Base-by-base conservation (phyloP, 306 rosid species). In the Quercus aquifolioides region DNA sequence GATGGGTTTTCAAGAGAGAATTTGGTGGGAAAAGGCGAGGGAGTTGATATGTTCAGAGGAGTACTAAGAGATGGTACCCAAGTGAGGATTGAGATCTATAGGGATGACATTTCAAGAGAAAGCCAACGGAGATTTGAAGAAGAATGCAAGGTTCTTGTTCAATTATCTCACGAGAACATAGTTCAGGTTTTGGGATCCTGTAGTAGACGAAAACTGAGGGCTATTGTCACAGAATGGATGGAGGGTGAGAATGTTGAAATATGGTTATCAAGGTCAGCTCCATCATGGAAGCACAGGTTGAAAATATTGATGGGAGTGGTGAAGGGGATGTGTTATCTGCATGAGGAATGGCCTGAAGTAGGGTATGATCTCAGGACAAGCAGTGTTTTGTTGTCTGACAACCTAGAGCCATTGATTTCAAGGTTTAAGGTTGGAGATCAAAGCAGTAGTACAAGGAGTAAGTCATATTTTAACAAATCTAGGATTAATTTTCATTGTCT, bases 21-120 rank as follows among this genome's bases (percentile, higher is more conserved):
- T 83, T 80, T 90, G 85, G 81, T 84, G 55, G 89, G 82, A 38
- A 92, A 82, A 83, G 84, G 91, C 58, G 91, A 86, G 55, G 79
- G 84, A 72, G 88, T 90, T 69, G 85, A 92, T 30, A 84, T 90
- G 17, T 90, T 86, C 65, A 86, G 69, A 83, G 94, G 97, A 82
- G 71, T 56, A 30, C 74, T 87, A 49, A 84, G 93, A 83, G 93
- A 86, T 62, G 91, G 87, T 21, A 87, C 85, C 41, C 63, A 78
- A 77, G 93, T 87, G 59, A 90, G 86, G 78, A 80, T 92, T 83
- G 93, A 92, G 89, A 86, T 92, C 56, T 90, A 92, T 51, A 19
- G 56, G 77, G 78, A 83, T 82, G 74, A 65, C 43, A 86, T 75
- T 67, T 69, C 87, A 33, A 86, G 83, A 62, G 87, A 87, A 5